A percentile compares a stretch with the other conserved stretches of the same genome.
phyloP scores from a whole-genome alignment of 331 rosid genomes.

The Ulmus americana region DNA sequence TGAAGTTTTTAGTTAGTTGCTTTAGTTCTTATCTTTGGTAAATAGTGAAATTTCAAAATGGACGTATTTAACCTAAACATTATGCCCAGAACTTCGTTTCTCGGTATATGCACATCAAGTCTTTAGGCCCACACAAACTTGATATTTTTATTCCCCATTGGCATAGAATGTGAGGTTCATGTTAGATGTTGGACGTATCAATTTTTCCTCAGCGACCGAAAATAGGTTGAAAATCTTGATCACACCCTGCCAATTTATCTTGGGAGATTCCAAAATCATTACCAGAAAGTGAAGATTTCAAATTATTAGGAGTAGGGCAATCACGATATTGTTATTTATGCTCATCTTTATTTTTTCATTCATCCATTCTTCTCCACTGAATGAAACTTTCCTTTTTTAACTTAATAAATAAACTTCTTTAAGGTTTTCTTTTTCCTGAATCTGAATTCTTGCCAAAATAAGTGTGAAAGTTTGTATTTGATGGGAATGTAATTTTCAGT shows the following conservation, averaged over 20 bases:
- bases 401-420: not conserved
- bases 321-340: not conserved
- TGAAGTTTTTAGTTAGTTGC: slow-evolving; percentile 9
- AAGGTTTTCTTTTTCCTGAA: not conserved
- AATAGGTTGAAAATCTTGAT: not conserved
- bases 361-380: not conserved
- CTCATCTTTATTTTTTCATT: not conserved
- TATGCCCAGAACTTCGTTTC: not conserved
- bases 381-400: not conserved
- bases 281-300: not conserved
- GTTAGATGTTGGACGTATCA: not conserved
- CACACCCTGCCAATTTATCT: not conserved
- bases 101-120: not conserved
- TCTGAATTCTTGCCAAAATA: not conserved
- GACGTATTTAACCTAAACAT: not conserved
- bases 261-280: not conserved
- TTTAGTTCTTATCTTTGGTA: slow-evolving; percentile 5
- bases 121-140: not conserved
- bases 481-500: not conserved
- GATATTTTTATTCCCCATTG: not conserved
- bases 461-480: not conserved
- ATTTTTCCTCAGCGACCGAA: slow-evolving; percentile 1
- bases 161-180: not conserved
- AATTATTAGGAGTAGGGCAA: not conserved
- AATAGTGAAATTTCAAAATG: not conserved